Base-by-base conservation (phyloP, 2,329 filamentous ascomycete genomes). In the Cladorrhinum sp. region DNA sequence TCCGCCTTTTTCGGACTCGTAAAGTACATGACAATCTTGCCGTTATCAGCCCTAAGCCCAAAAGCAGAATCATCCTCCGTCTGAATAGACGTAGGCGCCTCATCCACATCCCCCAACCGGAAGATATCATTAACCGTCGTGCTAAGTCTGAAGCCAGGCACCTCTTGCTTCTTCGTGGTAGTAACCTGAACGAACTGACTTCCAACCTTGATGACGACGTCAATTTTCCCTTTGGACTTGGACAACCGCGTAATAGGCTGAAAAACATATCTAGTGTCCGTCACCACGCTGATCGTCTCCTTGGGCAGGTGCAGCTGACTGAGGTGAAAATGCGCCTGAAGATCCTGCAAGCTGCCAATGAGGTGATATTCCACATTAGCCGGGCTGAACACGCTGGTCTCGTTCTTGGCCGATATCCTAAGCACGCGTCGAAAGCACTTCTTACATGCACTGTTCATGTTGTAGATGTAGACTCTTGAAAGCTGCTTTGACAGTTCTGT, bases 11-110 rank as follows among this genome's bases (percentile, higher is more conserved):
- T 84, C 1, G 85, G 78, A 65, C 86, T 89, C 18, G 85, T 86
- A 70, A 90, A 90, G 69, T 86, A 88, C 85, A 90, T 88, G 57
- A 88, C 82, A 54, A 88, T 85, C 72, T 86, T 88, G 66, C 87
- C 87, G 64, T 85, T 87, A 66, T 90, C 87, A 2, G 86, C 86
- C 54, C 86, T 80, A 25, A 90, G 74, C 0, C 86, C 87, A 71
- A 90, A 90, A 1, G 85, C 83, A 2, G 83, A 85, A 64, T 89
- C 85, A 60, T 89, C 86, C 60, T 88, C 86, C 0, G 82, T 83
- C 61, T 85, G 81, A 57, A 87, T 85, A 2, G 84, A 85, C 2
- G 84, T 85, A 4, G 85, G 80, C 3, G 85, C 84, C 73, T 90
- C 87, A 60, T 89, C 87, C 13, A 90, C 81, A 58, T 90, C 87